These are phyloP conservation scores for Colletotrichum sp. DNA, from an alignment of 2,329 filamentous ascomycete species.

Conservation along the genomic window DNA sequence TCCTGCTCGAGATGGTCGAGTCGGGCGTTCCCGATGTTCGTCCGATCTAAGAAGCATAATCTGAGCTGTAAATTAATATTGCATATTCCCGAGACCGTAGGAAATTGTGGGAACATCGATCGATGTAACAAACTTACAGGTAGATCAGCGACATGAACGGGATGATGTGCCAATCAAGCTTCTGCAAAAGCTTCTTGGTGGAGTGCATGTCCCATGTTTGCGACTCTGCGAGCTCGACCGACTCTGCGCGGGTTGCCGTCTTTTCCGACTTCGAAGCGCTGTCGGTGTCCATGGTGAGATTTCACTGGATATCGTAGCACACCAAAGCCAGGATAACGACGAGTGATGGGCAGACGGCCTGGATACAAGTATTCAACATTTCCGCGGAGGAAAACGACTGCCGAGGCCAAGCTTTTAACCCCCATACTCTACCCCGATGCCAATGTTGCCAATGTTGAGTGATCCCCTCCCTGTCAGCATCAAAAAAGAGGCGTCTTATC, in stretches of 20 bases:
- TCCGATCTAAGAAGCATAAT: conserved; percentile 28
- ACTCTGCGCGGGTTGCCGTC: background rate
- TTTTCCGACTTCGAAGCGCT: background rate
- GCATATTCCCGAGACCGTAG: conserved; percentile 29
- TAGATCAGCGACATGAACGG: conserved; percentile 60
- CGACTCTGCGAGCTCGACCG: conserved; percentile 4
- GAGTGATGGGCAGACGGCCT: background rate
- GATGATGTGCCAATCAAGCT: conserved; percentile 55
- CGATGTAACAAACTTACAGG: conserved; percentile 34
- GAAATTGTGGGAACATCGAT: background rate
- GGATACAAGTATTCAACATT: background rate
- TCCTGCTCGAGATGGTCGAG: conserved; percentile 21
- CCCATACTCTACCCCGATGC: background rate
- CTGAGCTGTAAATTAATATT: conserved; percentile 34
- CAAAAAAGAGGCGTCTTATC: background rate
- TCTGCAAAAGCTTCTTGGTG: conserved; percentile 49
- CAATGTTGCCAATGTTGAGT: background rate
- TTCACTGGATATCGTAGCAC: background rate
- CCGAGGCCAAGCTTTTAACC: conserved; percentile 15
- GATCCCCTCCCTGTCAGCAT: background rate
- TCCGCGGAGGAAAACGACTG: background rate
- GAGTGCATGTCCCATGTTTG: conserved; percentile 24
- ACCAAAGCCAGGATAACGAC: background rate
- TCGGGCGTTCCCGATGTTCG: conserved; percentile 21
- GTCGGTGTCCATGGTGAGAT: background rate